Conservation (phyloP, 2,329 filamentous ascomycete species). For the Beauveria asiatica region DNA sequence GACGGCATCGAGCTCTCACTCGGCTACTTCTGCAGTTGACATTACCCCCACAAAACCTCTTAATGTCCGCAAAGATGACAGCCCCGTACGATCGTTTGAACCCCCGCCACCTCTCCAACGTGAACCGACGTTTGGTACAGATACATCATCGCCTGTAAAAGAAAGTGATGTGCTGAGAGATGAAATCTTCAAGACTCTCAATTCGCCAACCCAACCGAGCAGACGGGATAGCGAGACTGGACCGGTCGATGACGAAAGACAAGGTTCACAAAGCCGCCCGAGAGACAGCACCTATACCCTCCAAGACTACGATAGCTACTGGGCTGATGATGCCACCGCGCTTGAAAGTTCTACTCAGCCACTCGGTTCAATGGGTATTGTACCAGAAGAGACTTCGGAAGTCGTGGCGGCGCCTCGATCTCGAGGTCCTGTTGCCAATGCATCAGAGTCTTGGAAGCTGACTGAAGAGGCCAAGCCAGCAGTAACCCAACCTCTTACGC, state of each 20-base stretch:
- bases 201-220: conserved; percentile 26
- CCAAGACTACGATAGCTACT: conserved; percentile 61
- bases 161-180: conserved; percentile 65
- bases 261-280: conserved; percentile 5
- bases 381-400: neutral
- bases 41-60: conserved; percentile 37
- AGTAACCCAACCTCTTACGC: neutral
- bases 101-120: conserved; percentile 30
- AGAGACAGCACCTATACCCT: conserved; percentile 56
- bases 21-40: conserved; percentile 13
- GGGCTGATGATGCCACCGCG: conserved; percentile 32
- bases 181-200: conserved; percentile 66
- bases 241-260: neutral
- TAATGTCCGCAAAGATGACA: conserved; percentile 30
- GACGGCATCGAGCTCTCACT: neutral
- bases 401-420: neutral
- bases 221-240: neutral
- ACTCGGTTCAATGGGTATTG: neutral
- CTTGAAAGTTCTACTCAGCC: neutral
- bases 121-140: conserved; percentile 38
- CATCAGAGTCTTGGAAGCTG: neutral
- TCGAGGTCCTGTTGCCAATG: neutral
- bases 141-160: conserved; percentile 46
- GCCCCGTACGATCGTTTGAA: conserved; percentile 27
- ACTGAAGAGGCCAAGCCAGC: neutral